Evolutionary conservation across 345 rosid genomes (phyloP).

Genomic region (Hibiscus syriacus): DNA sequence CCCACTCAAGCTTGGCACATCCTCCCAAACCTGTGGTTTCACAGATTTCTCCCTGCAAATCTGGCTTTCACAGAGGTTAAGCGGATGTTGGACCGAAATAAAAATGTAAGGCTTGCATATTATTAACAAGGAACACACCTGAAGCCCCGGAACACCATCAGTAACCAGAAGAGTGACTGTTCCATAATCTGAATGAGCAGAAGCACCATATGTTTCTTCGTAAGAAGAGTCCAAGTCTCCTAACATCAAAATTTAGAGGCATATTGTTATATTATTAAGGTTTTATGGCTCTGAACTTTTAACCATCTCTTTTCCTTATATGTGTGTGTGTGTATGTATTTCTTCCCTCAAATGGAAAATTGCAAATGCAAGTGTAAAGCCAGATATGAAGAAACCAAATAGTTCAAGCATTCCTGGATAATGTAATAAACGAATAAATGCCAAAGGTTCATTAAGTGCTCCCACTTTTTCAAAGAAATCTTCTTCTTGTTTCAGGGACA

Average conservation of each 20-base stretch:
- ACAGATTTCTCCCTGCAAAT: constrained; percentile 64
- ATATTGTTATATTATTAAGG: not conserved
- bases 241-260: constrained; percentile 20
- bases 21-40: constrained; percentile 62
- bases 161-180: constrained; percentile 68
- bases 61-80: constrained; percentile 24
- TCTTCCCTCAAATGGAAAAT: not conserved
- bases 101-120: not conserved
- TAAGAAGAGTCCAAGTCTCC: constrained; percentile 25
- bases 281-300: not conserved
- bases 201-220: constrained; percentile 58
- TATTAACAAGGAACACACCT: constrained; percentile 33
- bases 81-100: not conserved
- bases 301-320: not conserved
- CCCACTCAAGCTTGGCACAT: constrained; percentile 57
- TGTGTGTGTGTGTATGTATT: too few relatives aligned
- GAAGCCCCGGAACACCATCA: constrained; percentile 90
- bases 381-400: not conserved
- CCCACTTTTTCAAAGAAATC: constrained; percentile 58
- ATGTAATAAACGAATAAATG: constrained; percentile 53
- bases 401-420: constrained; percentile 50
- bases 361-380: constrained; percentile 2
- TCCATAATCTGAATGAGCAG: constrained; percentile 90
- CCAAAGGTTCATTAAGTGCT: constrained; percentile 38
- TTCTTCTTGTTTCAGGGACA: constrained; percentile 65